phyloP scores from a whole-genome alignment of 108 stramenopile genomes.

The Stephanodiscus triporus region DNA sequence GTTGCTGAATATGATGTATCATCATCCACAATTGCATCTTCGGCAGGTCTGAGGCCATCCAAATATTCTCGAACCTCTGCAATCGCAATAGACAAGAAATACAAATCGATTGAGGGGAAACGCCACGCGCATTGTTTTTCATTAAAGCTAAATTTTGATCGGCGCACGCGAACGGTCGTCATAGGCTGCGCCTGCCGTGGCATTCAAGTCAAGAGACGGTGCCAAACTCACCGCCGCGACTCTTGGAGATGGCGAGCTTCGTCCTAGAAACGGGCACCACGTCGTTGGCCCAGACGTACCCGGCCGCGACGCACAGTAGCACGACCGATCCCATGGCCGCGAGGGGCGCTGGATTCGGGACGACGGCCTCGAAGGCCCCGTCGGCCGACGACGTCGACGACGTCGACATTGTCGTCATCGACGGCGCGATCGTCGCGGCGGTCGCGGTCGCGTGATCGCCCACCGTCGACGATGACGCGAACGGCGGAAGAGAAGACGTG shows the following conservation, averaged over 20 bases:
- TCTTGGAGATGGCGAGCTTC: constrained; percentile 77
- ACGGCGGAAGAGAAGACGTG: too few relatives aligned
- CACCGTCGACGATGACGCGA: too few relatives aligned
- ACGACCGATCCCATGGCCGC: constrained; percentile 66
- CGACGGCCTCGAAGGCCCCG: constrained; percentile 53
- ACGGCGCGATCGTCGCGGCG: too few relatives aligned
- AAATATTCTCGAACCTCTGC: constrained; percentile 70
- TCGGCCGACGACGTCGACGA: too few relatives aligned
- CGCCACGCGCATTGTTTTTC: not conserved
- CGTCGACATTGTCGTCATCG: too few relatives aligned
- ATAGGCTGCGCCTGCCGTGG: too few relatives aligned
- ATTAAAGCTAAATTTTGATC: too few relatives aligned
- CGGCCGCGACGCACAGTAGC: constrained; percentile 54
- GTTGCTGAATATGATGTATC: not conserved
- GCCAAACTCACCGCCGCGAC: constrained; percentile 43
- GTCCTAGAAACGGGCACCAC: constrained; percentile 78
- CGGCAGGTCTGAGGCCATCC: constrained; percentile 56
- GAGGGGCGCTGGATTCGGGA: constrained; percentile 56
- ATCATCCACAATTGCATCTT: constrained; percentile 14
- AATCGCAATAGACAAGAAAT: not conserved
- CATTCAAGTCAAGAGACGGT: too few relatives aligned
- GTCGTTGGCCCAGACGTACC: constrained; percentile 66
- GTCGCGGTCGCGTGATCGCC: too few relatives aligned
- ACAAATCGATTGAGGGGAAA: not conserved
- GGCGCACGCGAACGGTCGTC: too few relatives aligned